Evolutionary conservation across 495 filamentous ascomycete species (phyloP).

Genomic region (Xylaria flabelliformis): DNA sequence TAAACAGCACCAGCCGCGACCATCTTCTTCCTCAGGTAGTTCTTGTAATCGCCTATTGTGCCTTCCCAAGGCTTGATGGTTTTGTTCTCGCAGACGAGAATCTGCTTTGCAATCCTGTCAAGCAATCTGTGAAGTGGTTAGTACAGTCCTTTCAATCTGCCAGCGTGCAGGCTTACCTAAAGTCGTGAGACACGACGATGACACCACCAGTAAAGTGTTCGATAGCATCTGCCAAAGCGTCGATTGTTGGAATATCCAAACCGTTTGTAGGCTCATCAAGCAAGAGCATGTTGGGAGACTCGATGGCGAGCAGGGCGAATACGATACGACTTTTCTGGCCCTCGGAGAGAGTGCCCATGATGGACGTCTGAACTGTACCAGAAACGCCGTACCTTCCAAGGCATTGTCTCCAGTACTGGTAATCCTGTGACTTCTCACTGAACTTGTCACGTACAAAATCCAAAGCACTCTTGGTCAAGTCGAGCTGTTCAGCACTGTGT

Average conservation of each 20-base stretch:
- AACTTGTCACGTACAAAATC: constrained; percentile 99
- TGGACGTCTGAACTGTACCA: constrained; percentile 91
- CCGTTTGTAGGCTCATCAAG: constrained; percentile 99
- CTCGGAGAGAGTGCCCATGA: constrained; percentile 97
- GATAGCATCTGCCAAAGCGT: constrained; percentile 96
- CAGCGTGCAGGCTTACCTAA: constrained; percentile 67
- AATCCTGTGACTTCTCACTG: constrained; percentile 85
- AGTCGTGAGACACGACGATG: constrained; percentile 97
- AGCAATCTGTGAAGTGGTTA: constrained; percentile 68
- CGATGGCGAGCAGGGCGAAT: constrained; percentile 94
- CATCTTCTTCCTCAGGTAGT: constrained; percentile 99
- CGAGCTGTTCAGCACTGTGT: constrained; percentile 97
- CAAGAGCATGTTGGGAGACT: constrained; percentile 95
- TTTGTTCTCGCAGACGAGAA: constrained; percentile 98
- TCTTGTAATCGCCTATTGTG: constrained; percentile 93
- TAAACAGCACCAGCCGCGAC: constrained; percentile 66
- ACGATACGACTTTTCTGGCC: constrained; percentile 98
- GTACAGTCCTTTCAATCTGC: background rate
- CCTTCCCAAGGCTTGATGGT: constrained; percentile 89
- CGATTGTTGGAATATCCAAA: constrained; percentile 98
- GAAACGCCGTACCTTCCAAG: constrained; percentile 91
- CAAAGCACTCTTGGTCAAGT: constrained; percentile 94
- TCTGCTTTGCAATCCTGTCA: constrained; percentile 99
- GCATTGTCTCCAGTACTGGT: constrained; percentile 99
- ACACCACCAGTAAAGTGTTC: constrained; percentile 96